A percentile compares a stretch with the other conserved stretches of the same genome.
Conservation (phyloP, 805 yeast species). For the Kluyveromyces siamensis region DNA sequence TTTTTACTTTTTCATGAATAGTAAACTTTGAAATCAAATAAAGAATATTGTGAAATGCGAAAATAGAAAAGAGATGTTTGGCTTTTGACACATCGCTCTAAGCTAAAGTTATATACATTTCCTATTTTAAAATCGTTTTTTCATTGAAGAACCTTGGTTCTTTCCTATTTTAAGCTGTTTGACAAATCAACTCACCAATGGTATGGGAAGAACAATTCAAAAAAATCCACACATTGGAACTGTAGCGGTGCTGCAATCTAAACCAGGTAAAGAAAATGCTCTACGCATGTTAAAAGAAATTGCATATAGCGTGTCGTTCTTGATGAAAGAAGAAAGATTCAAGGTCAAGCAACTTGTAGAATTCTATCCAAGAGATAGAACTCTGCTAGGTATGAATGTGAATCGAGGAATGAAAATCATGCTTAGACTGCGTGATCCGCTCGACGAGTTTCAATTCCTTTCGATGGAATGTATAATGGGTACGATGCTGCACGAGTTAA, state of each 20-base stretch:
- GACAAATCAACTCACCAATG: background rate
- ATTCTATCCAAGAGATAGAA: conserved; percentile 63
- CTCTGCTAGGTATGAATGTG: conserved; percentile 73
- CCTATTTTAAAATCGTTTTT: background rate
- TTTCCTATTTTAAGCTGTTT: background rate
- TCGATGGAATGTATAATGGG: conserved; percentile 63
- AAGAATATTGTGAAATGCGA: background rate
- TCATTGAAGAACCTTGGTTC: background rate
- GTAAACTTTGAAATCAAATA: background rate
- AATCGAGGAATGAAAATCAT: conserved; percentile 67
- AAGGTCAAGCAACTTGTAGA: conserved; percentile 65
- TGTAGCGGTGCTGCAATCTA: conserved; percentile 40
- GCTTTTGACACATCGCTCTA: background rate
- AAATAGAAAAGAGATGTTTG: background rate
- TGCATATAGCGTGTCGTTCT: conserved; percentile 64
- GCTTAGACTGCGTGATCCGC: conserved; percentile 56
- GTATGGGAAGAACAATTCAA: conserved; percentile 2
- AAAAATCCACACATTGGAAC: conserved; percentile 24
- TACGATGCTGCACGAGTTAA: conserved; percentile 80
- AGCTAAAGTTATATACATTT: background rate
- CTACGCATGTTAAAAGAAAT: conserved; percentile 54
- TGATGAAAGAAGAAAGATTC: conserved; percentile 60
- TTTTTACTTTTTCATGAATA: background rate
- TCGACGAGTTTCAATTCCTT: conserved; percentile 43
- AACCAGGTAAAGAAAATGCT: conserved; percentile 42